Conservation (phyloP, 257 asterid genomes). For the Solanum virginianum region DNA sequence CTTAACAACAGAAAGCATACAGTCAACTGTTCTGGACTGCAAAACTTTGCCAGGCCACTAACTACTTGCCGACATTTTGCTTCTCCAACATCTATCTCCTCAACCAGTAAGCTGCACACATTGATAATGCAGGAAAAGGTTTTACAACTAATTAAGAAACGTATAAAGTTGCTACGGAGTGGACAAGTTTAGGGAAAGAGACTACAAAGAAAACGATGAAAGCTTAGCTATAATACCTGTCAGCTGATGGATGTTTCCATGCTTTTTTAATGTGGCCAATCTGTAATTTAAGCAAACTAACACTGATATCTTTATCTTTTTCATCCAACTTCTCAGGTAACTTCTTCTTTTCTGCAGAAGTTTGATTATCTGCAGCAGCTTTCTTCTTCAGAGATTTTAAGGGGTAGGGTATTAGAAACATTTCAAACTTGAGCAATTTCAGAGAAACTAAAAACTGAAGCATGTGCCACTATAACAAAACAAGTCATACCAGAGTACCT, state of each 20-base stretch:
- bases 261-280: slow-evolving; percentile 79
- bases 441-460: not conserved
- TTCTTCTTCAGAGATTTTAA: slow-evolving; percentile 28
- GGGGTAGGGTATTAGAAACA: not conserved
- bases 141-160: not conserved
- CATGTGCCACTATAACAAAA: not conserved
- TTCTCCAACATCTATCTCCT: slow-evolving; percentile 96
- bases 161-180: not conserved
- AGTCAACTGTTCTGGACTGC: slow-evolving; percentile 75
- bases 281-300: slow-evolving; percentile 83
- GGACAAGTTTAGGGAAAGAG: not conserved
- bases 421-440: not conserved
- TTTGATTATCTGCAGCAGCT: slow-evolving; percentile 35
- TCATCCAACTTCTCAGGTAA: slow-evolving; percentile 38
- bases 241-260: slow-evolving; percentile 94
- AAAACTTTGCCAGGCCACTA: slow-evolving; percentile 88
- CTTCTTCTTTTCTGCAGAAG: slow-evolving; percentile 50
- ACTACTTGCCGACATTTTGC: slow-evolving; percentile 86
- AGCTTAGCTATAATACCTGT: slow-evolving; percentile 36
- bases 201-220: not conserved
- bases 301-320: slow-evolving; percentile 57
- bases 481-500: not conserved
- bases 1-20: slow-evolving; percentile 22
- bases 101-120: slow-evolving; percentile 75
- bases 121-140: not conserved